Evolutionary conservation across 805 yeast genomes (phyloP).

Genomic region (Candida peoriensis): DNA sequence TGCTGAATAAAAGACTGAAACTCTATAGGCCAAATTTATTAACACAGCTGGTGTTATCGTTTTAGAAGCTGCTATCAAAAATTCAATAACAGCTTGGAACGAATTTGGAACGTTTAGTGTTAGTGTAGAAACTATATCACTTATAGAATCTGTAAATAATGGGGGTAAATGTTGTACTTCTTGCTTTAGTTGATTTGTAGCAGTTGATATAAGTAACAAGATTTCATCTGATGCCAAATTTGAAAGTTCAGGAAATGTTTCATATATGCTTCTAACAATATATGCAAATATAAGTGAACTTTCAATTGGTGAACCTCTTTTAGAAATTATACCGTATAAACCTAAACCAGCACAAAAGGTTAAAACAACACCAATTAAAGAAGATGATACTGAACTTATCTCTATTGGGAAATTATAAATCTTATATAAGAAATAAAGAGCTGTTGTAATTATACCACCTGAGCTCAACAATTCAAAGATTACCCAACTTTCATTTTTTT

Average conservation of each 20-base stretch:
- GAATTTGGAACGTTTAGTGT: slow-evolving; percentile 23
- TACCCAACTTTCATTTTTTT: slow-evolving; percentile 70
- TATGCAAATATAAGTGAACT: slow-evolving; percentile 82
- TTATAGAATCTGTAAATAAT: slow-evolving; percentile 23
- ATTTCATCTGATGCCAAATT: slow-evolving; percentile 43
- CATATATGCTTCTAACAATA: slow-evolving; percentile 88
- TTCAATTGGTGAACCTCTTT: slow-evolving; percentile 87
- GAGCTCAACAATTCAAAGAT: slow-evolving; percentile 66
- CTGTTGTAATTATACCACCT: slow-evolving; percentile 70
- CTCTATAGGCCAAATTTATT: slow-evolving; percentile 77
- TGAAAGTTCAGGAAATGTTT: slow-evolving; percentile 84
- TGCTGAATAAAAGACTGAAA: slow-evolving; percentile 85
- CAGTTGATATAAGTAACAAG: slow-evolving; percentile 32
- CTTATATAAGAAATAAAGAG: slow-evolving; percentile 74
- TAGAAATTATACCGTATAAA: slow-evolving; percentile 76
- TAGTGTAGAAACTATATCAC: slow-evolving; percentile 16
- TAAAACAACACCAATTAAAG: slow-evolving; percentile 79
- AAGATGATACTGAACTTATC: slow-evolving; percentile 60
- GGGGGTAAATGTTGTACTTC: slow-evolving; percentile 28
- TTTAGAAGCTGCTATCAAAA: slow-evolving; percentile 39
- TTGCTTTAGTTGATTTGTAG: slow-evolving; percentile 26
- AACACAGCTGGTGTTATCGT: slow-evolving; percentile 76
- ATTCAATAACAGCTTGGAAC: slow-evolving; percentile 31
- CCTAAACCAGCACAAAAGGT: slow-evolving; percentile 73
- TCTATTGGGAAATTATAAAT: slow-evolving; percentile 77